A percentile compares a stretch with the other conserved stretches of the same genome.
phyloP scores from a whole-genome alignment of 441 rosid genomes.

The Mallotus japonicus region DNA sequence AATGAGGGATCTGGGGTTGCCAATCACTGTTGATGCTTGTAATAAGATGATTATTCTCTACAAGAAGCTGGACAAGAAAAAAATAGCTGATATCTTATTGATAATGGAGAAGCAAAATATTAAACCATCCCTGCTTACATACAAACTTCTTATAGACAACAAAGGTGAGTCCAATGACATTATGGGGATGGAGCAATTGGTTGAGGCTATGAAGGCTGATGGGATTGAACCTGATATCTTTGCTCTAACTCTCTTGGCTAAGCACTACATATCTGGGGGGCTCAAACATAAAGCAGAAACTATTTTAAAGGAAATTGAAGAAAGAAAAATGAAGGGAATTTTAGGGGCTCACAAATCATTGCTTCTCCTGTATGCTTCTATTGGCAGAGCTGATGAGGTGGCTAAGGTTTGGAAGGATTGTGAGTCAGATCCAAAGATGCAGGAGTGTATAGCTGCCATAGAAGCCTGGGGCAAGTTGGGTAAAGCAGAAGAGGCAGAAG shows the following conservation, averaged over 20 bases:
- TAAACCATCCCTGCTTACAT: constrained; percentile 27
- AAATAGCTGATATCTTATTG: constrained; percentile 30
- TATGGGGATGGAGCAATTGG: constrained; percentile 15
- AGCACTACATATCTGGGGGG: constrained; percentile 26
- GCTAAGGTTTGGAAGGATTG: constrained; percentile 32
- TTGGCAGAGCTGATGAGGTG: constrained; percentile 27
- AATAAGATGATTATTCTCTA: constrained; percentile 37
- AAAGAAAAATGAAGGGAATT: constrained; percentile 4
- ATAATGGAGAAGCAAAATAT: constrained; percentile 10
- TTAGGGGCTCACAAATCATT: background rate
- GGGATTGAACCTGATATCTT: constrained; percentile 22
- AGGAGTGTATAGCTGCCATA: constrained; percentile 35
- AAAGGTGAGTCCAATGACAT: constrained; percentile 19
- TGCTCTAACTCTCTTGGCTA: constrained; percentile 19
- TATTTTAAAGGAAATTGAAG: constrained; percentile 17
- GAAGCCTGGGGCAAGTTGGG: constrained; percentile 24
- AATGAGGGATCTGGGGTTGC: constrained; percentile 30
- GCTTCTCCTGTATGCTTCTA: constrained; percentile 34
- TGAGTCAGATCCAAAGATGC: constrained; percentile 20
- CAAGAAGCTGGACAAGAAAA: constrained; percentile 30
- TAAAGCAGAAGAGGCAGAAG: too few species aligned
- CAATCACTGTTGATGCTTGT: constrained; percentile 26
- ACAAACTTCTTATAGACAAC: constrained; percentile 30
- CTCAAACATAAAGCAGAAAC: constrained; percentile 31
- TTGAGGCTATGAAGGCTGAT: constrained; percentile 14